These are phyloP conservation scores for Colletotrichum falcatum DNA, from an alignment of 2,329 filamentous ascomycete species.

Conservation along the genomic window DNA sequence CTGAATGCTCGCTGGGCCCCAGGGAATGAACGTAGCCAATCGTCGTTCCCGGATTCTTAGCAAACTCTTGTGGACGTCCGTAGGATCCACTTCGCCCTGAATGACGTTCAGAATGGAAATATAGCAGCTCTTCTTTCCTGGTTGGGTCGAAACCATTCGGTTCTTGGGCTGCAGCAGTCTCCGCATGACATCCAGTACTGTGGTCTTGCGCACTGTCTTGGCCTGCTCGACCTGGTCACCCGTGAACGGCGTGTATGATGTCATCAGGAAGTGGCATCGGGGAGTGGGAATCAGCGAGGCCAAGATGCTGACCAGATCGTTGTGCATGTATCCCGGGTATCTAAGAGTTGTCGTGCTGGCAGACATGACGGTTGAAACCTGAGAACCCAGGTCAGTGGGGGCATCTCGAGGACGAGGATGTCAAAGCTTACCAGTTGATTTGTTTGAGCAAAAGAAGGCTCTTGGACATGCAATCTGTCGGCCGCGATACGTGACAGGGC, in stretches of 20 bases:
- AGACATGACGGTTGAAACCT: constrained; percentile 97
- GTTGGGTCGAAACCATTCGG: constrained; percentile 96
- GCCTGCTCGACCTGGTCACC: constrained; percentile 96
- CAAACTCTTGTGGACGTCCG: constrained; percentile 97
- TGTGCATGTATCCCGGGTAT: constrained; percentile 99
- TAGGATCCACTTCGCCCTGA: constrained; percentile 97
- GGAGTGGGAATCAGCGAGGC: constrained; percentile 96
- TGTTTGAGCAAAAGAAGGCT: constrained; percentile 96
- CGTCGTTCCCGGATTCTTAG: constrained; percentile 94
- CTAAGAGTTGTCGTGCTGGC: constrained; percentile 95
- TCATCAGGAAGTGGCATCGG: constrained; percentile 98
- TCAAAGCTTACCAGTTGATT: constrained; percentile 80
- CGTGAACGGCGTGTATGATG: constrained; percentile 97
- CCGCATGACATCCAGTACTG: constrained; percentile 97
- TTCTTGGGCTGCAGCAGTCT: constrained; percentile 97
- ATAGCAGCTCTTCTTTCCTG: constrained; percentile 97
- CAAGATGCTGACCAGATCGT: constrained; percentile 96
- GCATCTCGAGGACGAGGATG: not conserved
- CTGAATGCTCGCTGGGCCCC: constrained; percentile 97
- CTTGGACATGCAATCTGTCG: constrained; percentile 92
- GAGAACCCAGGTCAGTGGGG: constrained; percentile 30
- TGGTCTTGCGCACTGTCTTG: constrained; percentile 98
- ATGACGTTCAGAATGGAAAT: constrained; percentile 99
- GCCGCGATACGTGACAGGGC: constrained; percentile 94
- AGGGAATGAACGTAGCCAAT: constrained; percentile 96